Conservation (phyloP, 2,329 filamentous ascomycete genomes). For the Aspergillus oerlinghausenensis region DNA sequence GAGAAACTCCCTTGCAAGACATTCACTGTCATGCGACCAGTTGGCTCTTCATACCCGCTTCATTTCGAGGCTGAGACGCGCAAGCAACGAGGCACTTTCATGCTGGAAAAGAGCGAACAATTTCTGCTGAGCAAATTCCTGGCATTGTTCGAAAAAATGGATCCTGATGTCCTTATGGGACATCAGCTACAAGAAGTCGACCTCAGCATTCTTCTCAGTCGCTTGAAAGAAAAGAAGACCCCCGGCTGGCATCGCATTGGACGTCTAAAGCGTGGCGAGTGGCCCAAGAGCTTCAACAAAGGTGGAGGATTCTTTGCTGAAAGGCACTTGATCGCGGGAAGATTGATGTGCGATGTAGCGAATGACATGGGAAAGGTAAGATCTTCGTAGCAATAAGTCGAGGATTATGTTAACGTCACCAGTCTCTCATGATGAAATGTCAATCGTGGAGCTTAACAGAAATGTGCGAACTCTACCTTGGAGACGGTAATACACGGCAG, state of each 20-base stretch:
- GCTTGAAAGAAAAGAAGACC: slow-evolving; percentile 83
- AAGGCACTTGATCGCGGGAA: slow-evolving; percentile 80
- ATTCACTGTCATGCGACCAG: slow-evolving; percentile 85
- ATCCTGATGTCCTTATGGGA: slow-evolving; percentile 90
- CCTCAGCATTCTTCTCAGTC: slow-evolving; percentile 82
- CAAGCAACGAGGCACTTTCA: slow-evolving; percentile 71
- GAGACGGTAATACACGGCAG: slow-evolving; percentile 64
- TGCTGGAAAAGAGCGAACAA: slow-evolving; percentile 75
- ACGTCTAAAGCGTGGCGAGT: slow-evolving; percentile 73
- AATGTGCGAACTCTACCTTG: slow-evolving; percentile 90
- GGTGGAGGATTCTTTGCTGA: slow-evolving; percentile 89
- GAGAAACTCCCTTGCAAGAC: slow-evolving; percentile 85
- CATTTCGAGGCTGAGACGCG: slow-evolving; percentile 78
- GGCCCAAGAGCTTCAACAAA: slow-evolving; percentile 83
- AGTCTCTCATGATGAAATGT: slow-evolving; percentile 90
- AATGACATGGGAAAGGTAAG: slow-evolving; percentile 85
- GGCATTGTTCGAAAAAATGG: slow-evolving; percentile 78
- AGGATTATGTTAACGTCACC: slow-evolving; percentile 20
- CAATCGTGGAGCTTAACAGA: slow-evolving; percentile 97
- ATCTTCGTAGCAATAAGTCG: not conserved
- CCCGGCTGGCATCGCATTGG: slow-evolving; percentile 94
- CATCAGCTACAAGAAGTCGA: slow-evolving; percentile 97
- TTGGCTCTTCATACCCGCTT: slow-evolving; percentile 69
- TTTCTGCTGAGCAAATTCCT: slow-evolving; percentile 85
- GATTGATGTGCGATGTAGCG: slow-evolving; percentile 85